Evolutionary conservation across 345 rosid genomes (phyloP), one percentile per base, ranked within the genome.

Genomic region (Euphorbia pulcherrima): DNA sequence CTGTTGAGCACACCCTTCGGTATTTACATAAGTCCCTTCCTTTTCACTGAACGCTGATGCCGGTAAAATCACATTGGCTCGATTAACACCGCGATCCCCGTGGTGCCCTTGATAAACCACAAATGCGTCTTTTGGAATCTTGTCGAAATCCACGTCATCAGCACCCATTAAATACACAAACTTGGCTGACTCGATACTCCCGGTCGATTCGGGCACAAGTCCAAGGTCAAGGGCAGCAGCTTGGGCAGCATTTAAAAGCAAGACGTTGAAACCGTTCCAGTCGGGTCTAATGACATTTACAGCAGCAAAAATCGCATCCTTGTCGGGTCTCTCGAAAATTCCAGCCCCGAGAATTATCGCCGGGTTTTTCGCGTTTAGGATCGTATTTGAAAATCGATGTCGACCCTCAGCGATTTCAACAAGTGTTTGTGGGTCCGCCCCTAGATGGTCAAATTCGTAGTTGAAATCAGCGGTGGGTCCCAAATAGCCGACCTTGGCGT

Each of bases 171-270:
- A 68, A 79, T 92, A 95, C 35, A 92, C 87, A n/a, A 95, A 90
- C 69, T 90, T 95, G 21, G 94, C 96, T 7, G 92, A 78, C 75
- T 87, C 87, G 0, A 95, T 76, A 75, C 93, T 78, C 69, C 84
- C 80, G 46, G 70, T 72, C 4, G 97, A 84, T 75, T 83, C 88
- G 50, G 97, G 97, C 21, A 92, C 83, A 57, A 92, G 96, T 56
- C 99, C 99, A 13, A 95, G 99, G 77, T 95, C 99, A 39, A 95
- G 97, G 27, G 99, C 86, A 17, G 99, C 97, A 29, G 97, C 99
- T 80, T 95, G 99, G 50, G 97, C 96, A 65, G 99, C 99, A 75
- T 84, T 87, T 50, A 79, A 78, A 72, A 95, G 99, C 77, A 95
- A 82, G 29, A 83, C 86, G 76, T 92, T 95, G 60, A 84, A 83